Evolutionary conservation across 2,329 filamentous ascomycete species (phyloP).

Genomic region (Aphanocladium album): DNA sequence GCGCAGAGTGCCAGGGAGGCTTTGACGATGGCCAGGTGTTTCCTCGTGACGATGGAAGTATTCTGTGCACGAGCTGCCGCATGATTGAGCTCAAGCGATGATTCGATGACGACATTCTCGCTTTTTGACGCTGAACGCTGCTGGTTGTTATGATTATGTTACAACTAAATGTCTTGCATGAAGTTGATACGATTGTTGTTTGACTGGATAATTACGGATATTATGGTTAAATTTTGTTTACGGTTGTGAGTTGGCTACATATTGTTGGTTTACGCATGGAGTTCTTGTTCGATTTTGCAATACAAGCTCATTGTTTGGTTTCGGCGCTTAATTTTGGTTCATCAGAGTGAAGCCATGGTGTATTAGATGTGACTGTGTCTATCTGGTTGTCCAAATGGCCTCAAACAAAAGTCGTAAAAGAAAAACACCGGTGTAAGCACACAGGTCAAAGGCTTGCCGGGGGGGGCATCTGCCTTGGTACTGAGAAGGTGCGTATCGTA

Average conservation of each 20-base stretch:
- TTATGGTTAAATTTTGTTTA: neutral
- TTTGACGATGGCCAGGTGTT: conserved; percentile 64
- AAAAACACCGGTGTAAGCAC: neutral
- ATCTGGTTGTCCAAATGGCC: conserved; percentile 10
- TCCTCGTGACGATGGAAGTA: conserved; percentile 47
- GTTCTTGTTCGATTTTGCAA: conserved; percentile 4
- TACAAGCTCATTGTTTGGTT: neutral
- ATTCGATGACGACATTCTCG: conserved; percentile 13
- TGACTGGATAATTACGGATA: neutral
- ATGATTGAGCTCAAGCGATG: conserved; percentile 54
- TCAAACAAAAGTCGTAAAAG: neutral
- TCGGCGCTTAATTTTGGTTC: neutral
- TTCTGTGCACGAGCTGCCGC: conserved; percentile 58
- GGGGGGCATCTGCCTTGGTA: too few species aligned
- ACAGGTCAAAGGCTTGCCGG: neutral
- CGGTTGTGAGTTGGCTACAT: neutral
- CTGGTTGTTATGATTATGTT: neutral
- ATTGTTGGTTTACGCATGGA: neutral
- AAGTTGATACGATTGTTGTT: neutral
- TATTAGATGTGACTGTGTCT: conserved; percentile 12
- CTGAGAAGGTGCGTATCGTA: neutral
- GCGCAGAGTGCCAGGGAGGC: conserved; percentile 54
- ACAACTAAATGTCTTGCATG: neutral
- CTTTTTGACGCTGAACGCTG: neutral
- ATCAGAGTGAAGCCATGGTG: conserved; percentile 4